Base-by-base conservation (phyloP, 768 basidiomycete genomes). In the Stropharia rugosoannulata region DNA sequence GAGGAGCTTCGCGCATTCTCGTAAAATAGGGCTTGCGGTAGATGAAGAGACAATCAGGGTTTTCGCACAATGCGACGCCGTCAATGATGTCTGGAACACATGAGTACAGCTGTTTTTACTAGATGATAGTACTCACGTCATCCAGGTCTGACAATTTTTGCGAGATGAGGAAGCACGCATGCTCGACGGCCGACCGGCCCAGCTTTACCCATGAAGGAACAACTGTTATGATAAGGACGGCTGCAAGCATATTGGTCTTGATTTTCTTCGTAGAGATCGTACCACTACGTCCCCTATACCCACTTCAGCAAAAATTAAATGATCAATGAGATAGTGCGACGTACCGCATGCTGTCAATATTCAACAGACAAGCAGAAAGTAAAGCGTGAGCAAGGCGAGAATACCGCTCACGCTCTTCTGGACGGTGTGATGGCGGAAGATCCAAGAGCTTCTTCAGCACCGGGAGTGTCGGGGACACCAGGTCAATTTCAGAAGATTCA, bases 341-440 rank as follows among this genome's bases (percentile, higher is more conserved):
- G 57, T 49, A 94, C 94, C 94, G 83, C 89, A 97, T 94, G 58
- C 87, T 90, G 64, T 98, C 95, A 19, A 98, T 79, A 65, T 96
- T 90, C 46, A 87, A 74, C 35, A 98, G 72, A 64, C 92, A 94
- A 0, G 87, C 80, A 0, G 93, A 95, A n/a, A 98, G 72, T 16
- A 97, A 70, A 16, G 91, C 90, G 65, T 96, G 89, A 0, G 91
- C 71, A 13, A 89, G 67, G 5, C 79, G 79, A 12, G 77, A 78
- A 62, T 85, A 92, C 54, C 79, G 75, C 18, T 82, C 80, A 39
- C 71, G 71, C 13, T 71, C 78, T 44, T 77, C 75, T 15, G 74
- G 59, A 18, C 75, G 70, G 44, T 69, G 57, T 0, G 71, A 69
- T 5, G 76, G 69, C 4, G 77, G 80, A 42, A 81, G 71, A 43